Conservation (phyloP, 495 filamentous ascomycete species). For the Aspergillus avenaceus region DNA sequence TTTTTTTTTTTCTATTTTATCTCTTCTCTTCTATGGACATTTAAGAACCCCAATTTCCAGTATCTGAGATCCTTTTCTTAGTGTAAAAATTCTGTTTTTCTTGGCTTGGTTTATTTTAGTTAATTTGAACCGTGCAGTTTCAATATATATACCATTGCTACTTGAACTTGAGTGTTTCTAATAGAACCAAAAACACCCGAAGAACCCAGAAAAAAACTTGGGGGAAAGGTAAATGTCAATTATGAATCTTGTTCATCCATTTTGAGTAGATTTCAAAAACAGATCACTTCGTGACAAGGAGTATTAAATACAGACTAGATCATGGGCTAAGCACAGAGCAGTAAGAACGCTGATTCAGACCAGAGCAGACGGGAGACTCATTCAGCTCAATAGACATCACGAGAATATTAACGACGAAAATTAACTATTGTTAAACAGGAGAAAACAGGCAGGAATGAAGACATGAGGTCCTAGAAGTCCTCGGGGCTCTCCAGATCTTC, state of each 20-base stretch:
- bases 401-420: neutral
- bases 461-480: slow-evolving; percentile 31
- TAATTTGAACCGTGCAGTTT: neutral
- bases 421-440: neutral
- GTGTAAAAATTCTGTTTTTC: neutral
- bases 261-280: neutral
- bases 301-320: neutral
- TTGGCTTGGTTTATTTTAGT: neutral
- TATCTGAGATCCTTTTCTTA: neutral
- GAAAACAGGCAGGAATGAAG: neutral
- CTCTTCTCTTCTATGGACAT: neutral
- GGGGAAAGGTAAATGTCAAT: too few species aligned
- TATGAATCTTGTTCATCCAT: neutral
- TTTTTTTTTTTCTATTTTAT: neutral
- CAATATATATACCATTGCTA: too few species aligned
- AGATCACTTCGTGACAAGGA: neutral
- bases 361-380: neutral
- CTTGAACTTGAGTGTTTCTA: too few species aligned
- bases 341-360: too few species aligned
- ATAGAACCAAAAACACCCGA: too few species aligned
- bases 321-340: slow-evolving; percentile 1
- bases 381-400: neutral
- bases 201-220: too few species aligned
- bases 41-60: neutral
- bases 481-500: slow-evolving; percentile 42